phyloP scores from a whole-genome alignment of 352 stramenopile species.

The Pythium graminicola region DNA sequence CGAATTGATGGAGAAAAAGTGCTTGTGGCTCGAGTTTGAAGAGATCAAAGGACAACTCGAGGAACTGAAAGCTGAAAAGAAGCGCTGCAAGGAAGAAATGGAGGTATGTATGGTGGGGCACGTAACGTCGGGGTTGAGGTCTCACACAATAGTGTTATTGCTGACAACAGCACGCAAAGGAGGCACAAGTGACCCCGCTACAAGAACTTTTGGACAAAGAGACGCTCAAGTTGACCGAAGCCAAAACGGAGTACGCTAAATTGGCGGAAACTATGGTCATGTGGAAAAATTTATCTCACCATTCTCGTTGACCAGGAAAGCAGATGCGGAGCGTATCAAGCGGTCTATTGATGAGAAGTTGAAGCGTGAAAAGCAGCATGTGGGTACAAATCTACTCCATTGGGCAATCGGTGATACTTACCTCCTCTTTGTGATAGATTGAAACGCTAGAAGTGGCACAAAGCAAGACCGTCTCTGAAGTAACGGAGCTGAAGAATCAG shows the following conservation, averaged over 20 bases:
- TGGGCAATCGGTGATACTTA: too few species aligned
- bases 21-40: slow-evolving; percentile 80
- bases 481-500: slow-evolving; percentile 64
- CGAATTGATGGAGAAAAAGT: slow-evolving; percentile 81
- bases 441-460: slow-evolving; percentile 57
- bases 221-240: slow-evolving; percentile 47
- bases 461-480: slow-evolving; percentile 59
- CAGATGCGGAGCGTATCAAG: slow-evolving; percentile 40
- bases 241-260: slow-evolving; percentile 47
- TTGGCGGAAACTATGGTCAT: neutral
- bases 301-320: slow-evolving; percentile 32
- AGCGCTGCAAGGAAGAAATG: slow-evolving; percentile 59
- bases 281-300: neutral
- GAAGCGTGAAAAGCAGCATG: slow-evolving; percentile 56
- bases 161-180: slow-evolving; percentile 47
- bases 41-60: slow-evolving; percentile 64
- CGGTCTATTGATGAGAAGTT: slow-evolving; percentile 52
- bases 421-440: too few species aligned
- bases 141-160: neutral
- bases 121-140: too few species aligned
- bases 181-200: slow-evolving; percentile 54
- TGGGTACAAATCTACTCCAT: too few species aligned
- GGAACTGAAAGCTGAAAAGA: slow-evolving; percentile 60
- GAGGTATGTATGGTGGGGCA: slow-evolving; percentile 26
- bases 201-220: slow-evolving; percentile 66